Conservation (phyloP, 2,329 filamentous ascomycete genomes). For the Nemania abortiva region DNA sequence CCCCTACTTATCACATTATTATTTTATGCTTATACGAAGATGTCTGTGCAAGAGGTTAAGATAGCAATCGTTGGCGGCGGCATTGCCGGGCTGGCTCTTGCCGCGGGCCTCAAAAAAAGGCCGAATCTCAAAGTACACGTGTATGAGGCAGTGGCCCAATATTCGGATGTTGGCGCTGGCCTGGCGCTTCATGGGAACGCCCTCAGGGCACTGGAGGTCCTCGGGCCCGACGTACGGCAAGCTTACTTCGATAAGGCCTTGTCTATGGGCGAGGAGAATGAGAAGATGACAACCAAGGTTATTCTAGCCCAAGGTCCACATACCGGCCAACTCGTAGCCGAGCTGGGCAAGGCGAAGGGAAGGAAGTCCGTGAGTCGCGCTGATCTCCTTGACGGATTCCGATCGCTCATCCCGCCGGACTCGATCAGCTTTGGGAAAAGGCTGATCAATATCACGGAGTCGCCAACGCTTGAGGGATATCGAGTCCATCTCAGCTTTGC, state of each 20-base stretch:
- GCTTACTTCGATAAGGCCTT: constrained; percentile 51
- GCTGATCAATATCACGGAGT: constrained; percentile 40
- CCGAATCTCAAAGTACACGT: constrained; percentile 53
- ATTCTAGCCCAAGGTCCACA: constrained; percentile 49
- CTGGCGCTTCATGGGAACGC: constrained; percentile 56
- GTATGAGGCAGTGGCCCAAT: constrained; percentile 53
- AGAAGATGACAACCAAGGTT: constrained; percentile 51
- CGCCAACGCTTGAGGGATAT: constrained; percentile 6
- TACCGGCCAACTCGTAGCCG: constrained; percentile 45
- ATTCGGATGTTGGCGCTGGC: constrained; percentile 54
- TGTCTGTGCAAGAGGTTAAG: constrained; percentile 38
- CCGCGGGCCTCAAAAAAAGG: constrained; percentile 52
- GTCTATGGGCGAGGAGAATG: constrained; percentile 49
- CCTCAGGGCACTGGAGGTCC: constrained; percentile 52
- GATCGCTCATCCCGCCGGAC: constrained; percentile 43
- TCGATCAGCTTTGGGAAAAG: constrained; percentile 47
- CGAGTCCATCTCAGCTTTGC: constrained; percentile 44
- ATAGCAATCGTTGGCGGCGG: constrained; percentile 50
- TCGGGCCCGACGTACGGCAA: constrained; percentile 51
- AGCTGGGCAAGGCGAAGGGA: constrained; percentile 52
- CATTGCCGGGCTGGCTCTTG: constrained; percentile 55
- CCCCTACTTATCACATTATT: background rate
- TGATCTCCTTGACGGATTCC: constrained; percentile 50
- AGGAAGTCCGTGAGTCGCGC: constrained; percentile 52
- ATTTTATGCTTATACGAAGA: background rate